A percentile compares a stretch with the other conserved stretches of the same genome.
phyloP scores from a whole-genome alignment of 148 eudicot genomes.

The Polygonum aviculare region DNA sequence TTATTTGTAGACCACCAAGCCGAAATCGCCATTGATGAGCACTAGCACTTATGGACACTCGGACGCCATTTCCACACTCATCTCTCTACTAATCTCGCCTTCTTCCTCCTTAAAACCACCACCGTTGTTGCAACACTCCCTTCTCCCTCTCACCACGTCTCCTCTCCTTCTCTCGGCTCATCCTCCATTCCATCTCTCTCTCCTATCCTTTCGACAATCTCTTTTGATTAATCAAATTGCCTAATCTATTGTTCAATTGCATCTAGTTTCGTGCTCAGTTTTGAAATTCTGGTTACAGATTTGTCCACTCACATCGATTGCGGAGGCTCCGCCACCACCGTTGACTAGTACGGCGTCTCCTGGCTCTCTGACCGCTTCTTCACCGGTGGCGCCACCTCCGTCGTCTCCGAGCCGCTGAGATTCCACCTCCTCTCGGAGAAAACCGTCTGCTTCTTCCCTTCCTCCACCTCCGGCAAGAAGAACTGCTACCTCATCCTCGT shows the following conservation, averaged over 20 bases:
- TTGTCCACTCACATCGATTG: constrained; percentile 64
- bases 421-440: too few relatives aligned
- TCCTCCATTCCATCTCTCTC: constrained; percentile 21
- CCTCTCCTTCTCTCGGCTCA: constrained; percentile 14
- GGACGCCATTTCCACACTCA: too few relatives aligned
- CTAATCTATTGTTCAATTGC: neutral
- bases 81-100: constrained; percentile 8
- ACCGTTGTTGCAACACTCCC: neutral
- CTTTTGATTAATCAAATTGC: neutral
- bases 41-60: too few relatives aligned
- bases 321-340: constrained; percentile 46
- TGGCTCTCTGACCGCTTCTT: constrained; percentile 86
- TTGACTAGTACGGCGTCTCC: constrained; percentile 43
- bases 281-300: constrained; percentile 29
- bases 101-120: neutral
- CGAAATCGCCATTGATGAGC: too few relatives aligned
- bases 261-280: neutral
- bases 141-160: constrained; percentile 13
- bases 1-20: too few relatives aligned
- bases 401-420: constrained; percentile 86
- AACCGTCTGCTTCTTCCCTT: too few relatives aligned
- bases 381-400: constrained; percentile 56
- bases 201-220: constrained; percentile 47
- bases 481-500: too few relatives aligned
- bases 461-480: too few relatives aligned